Conservation (phyloP, 2,329 filamentous ascomycete genomes). For the Penicillium sp. region DNA sequence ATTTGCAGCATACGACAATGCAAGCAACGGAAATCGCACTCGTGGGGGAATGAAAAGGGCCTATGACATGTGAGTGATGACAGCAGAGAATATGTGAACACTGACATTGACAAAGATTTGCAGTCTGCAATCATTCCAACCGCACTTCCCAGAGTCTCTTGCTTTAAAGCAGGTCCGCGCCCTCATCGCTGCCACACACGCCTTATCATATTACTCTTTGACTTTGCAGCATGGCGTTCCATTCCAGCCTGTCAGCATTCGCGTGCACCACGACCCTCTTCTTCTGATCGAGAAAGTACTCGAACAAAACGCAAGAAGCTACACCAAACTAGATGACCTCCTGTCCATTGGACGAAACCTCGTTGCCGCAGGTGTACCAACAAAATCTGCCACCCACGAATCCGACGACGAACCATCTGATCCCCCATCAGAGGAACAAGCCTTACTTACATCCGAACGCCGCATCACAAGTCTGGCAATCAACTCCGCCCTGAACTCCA, state of each 20-base stretch:
- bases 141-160: slow-evolving; percentile 43
- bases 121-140: slow-evolving; percentile 46
- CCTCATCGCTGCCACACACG: slow-evolving; percentile 62
- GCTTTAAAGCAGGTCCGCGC: slow-evolving; percentile 50
- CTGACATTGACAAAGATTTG: slow-evolving; percentile 1
- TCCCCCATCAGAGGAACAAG: slow-evolving; percentile 26
- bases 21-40: slow-evolving; percentile 65
- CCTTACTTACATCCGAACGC: slow-evolving; percentile 43
- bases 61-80: slow-evolving; percentile 54
- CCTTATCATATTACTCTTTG: slow-evolving; percentile 65
- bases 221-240: slow-evolving; percentile 65
- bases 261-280: slow-evolving; percentile 62
- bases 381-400: slow-evolving; percentile 21
- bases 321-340: slow-evolving; percentile 65
- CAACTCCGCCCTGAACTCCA: slow-evolving; percentile 43
- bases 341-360: slow-evolving; percentile 62
- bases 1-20: slow-evolving; percentile 63
- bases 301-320: slow-evolving; percentile 62
- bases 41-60: slow-evolving; percentile 64
- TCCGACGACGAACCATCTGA: slow-evolving; percentile 14
- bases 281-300: slow-evolving; percentile 61
- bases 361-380: slow-evolving; percentile 49
- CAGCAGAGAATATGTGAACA: slow-evolving; percentile 1
- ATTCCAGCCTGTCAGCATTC: slow-evolving; percentile 67
- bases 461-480: slow-evolving; percentile 51